These are phyloP conservation scores for Microbotryum lychnidis-dioicae DNA, from an alignment of 1,284 basidiomycete species.

Conservation along the genomic window DNA sequence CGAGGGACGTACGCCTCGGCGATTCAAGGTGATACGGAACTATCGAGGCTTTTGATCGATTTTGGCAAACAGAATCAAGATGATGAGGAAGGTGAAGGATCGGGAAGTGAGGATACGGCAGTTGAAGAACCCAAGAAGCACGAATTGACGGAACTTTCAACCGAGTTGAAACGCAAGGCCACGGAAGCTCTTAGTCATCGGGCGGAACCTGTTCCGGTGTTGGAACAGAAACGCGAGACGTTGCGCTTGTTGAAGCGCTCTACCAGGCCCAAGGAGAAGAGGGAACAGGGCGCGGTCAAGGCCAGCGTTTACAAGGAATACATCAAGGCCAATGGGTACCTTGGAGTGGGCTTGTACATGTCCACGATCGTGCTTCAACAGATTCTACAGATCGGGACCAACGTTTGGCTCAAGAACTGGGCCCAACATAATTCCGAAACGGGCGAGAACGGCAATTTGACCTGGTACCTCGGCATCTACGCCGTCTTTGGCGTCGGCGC, in stretches of 20 bases:
- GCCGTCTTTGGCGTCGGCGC: conserved; percentile 22
- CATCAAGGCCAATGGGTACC: conserved; percentile 65
- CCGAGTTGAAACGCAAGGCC: conserved; percentile 26
- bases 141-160: conserved; percentile 34
- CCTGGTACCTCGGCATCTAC: conserved; percentile 29
- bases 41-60: conserved; percentile 64
- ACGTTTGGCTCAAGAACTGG: conserved; percentile 68
- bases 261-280: conserved; percentile 53
- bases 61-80: conserved; percentile 45
- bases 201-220: conserved; percentile 23
- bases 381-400: conserved; percentile 48
- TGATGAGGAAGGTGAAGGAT: conserved; percentile 17
- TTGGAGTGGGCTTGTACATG: conserved; percentile 60
- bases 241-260: conserved; percentile 34
- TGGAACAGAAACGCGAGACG: conserved; percentile 27
- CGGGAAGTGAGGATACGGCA: conserved; percentile 45
- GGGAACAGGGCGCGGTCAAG: conserved; percentile 76
- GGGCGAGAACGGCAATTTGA: conserved; percentile 49
- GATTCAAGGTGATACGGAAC: conserved; percentile 58
- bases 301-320: conserved; percentile 66
- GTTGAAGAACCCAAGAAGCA: conserved; percentile 33
- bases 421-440: conserved; percentile 61
- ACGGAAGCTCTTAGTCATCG: conserved; percentile 16
- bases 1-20: conserved; percentile 43
- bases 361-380: conserved; percentile 50